phyloP scores from a whole-genome alignment of 768 basidiomycete species.

The Russula earlei region DNA sequence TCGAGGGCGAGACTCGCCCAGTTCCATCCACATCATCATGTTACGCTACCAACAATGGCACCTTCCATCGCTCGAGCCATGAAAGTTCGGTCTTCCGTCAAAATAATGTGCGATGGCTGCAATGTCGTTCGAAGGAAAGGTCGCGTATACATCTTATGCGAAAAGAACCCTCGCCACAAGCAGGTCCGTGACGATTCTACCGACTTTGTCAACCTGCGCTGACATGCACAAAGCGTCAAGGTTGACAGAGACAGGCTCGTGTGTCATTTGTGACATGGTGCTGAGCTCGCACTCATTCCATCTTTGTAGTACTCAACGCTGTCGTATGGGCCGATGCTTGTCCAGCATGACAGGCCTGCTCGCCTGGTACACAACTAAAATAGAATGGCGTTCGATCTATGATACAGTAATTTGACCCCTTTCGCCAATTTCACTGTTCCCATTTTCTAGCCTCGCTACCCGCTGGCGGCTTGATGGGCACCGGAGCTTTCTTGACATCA shows the following conservation, averaged over 20 bases:
- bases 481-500: conserved; percentile 61
- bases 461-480: conserved; percentile 74
- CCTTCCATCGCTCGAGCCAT: conserved; percentile 57
- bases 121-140: conserved; percentile 82
- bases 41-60: conserved; percentile 18
- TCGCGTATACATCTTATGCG: conserved; percentile 85
- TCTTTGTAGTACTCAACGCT: not conserved
- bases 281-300: not conserved
- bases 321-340: not conserved
- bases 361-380: not conserved
- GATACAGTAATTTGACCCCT: conserved; percentile 1
- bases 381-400: not conserved
- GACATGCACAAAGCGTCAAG: conserved; percentile 47
- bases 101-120: conserved; percentile 92
- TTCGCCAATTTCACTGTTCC: conserved; percentile 26
- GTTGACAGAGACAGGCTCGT: conserved; percentile 30
- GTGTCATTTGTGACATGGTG: not conserved
- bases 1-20: conserved; percentile 41
- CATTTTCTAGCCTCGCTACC: conserved; percentile 83
- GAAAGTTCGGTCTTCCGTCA: conserved; percentile 95
- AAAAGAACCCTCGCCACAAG: conserved; percentile 94
- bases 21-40: conserved; percentile 26
- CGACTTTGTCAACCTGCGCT: conserved; percentile 12
- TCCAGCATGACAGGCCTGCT: not conserved
- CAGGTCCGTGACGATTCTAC: conserved; percentile 73